Percentiles rank a stretch among this genome's conserved stretches.
Conservation (phyloP, 1,284 basidiomycete genomes). For the Microbotryum scabiosae region DNA sequence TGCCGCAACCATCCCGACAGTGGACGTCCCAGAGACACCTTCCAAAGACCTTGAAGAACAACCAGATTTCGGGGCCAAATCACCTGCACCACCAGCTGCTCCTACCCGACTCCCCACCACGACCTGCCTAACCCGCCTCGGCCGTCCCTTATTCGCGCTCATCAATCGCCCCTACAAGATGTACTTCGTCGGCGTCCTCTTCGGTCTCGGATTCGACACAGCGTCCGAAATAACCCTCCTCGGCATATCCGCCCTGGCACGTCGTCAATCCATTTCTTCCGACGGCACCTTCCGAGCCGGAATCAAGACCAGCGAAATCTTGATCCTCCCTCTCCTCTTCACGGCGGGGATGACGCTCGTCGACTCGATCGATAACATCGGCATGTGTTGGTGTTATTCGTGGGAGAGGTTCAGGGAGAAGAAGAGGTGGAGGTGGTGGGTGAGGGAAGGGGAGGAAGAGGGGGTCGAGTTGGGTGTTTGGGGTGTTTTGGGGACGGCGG, state of each 20-base stretch:
- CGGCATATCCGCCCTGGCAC: constrained; percentile 39
- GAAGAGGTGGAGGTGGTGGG: constrained; percentile 1
- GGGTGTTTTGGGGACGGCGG: constrained; percentile 6
- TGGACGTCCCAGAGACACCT: too few relatives aligned
- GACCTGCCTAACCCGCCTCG: constrained; percentile 37
- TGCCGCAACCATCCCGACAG: too few relatives aligned
- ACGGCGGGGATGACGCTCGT: constrained; percentile 40
- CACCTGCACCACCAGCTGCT: too few relatives aligned
- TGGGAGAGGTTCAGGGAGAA: constrained; percentile 1
- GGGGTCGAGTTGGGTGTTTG: constrained; percentile 4
- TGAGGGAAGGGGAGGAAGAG: constrained; percentile 3
- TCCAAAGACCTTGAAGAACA: too few relatives aligned
- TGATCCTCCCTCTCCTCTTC: constrained; percentile 41
- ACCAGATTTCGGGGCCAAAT: too few relatives aligned
- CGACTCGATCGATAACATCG: constrained; percentile 38
- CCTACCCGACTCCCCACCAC: constrained; percentile 13
- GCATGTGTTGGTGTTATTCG: constrained; percentile 41
- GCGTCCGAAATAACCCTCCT: constrained; percentile 37
- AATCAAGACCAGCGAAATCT: constrained; percentile 32
- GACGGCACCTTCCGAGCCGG: constrained; percentile 3
- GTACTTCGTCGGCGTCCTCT: constrained; percentile 39
- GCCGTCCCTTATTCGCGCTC: constrained; percentile 38
- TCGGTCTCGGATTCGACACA: constrained; percentile 42
- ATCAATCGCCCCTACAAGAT: constrained; percentile 42
- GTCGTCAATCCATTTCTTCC: neutral